Base-by-base conservation (phyloP, 441 rosid species). In the Aleurites moluccanus region DNA sequence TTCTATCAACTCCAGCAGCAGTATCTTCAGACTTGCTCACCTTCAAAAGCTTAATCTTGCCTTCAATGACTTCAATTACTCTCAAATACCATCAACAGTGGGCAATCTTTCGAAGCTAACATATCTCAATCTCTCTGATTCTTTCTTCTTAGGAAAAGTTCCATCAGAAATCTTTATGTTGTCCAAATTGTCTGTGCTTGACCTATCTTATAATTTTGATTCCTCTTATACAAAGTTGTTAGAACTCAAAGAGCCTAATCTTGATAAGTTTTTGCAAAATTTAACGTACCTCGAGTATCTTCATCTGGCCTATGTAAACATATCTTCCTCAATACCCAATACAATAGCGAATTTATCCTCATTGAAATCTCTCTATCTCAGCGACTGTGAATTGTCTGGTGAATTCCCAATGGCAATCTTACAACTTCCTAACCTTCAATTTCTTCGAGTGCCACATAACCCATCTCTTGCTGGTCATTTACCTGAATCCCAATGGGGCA, bases 21-120 rank as follows among this genome's bases (percentile, higher is more conserved):
- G 47, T 44, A 72, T 75, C 52, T 70, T 75, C 49, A 11, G 14
- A 2, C 77, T 81, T 40, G 49, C 33, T 20, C 72, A 75, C 55
- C 81, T 81, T 16, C 66, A 50, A 42, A 35, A 27, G 20, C 81
- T 81, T 23, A 68, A 50, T 33, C 81, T 81, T 47, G 67, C 79
- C 11, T 5, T 13, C 57, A 81, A 77, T 28, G 2, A 77, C 64
- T 82, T 82, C 68, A 57, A 68, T 25, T 8, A 2, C 4, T 73
- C 80, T 1, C 13, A 10, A 55, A 75, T 78, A 1, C 80, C 77
- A 33, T 38, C 79, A n/a, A 33, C 3, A n/a, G 20, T 81, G 1
- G 61, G 15, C 65, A 28, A 55, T 16, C 56, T 81, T 45, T 75
- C 77, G 0, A 52, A 35, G 38, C 38, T 4, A 35, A 35, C 38